A percentile compares a stretch with the other conserved stretches of the same genome.
These are phyloP conservation scores for Fagopyrum esculentum DNA, from an alignment of 148 eudicot species.

Conservation along the genomic window DNA sequence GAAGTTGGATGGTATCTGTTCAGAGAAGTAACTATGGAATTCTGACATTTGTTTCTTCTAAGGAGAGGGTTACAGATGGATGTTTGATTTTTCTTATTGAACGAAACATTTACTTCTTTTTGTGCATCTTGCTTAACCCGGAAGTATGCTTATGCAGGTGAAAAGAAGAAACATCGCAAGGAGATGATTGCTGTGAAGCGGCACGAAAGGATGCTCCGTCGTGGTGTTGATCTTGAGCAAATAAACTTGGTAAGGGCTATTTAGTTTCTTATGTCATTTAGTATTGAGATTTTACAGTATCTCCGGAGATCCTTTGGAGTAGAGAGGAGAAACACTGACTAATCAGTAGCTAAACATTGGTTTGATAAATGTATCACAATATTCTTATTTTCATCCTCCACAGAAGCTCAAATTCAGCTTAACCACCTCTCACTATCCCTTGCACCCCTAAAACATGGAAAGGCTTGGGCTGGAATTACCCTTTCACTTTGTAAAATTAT, in stretches of 20 bases:
- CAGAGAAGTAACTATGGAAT: neutral
- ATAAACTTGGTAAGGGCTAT: conserved; percentile 62
- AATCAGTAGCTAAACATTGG: neutral
- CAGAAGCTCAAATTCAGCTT: neutral
- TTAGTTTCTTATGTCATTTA: neutral
- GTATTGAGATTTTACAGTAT: neutral
- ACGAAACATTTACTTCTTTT: neutral
- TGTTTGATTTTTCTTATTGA: neutral
- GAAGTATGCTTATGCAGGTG: conserved; percentile 41
- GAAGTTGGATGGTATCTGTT: neutral
- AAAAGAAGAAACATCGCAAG: conserved; percentile 82
- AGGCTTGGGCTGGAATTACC: neutral
- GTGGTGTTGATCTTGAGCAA: conserved; percentile 86
- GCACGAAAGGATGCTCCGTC: conserved; percentile 68
- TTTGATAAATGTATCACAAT: neutral
- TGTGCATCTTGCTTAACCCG: neutral
- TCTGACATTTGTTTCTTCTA: neutral
- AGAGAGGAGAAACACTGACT: neutral
- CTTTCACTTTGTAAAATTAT: neutral
- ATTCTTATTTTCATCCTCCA: neutral
- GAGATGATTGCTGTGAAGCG: conserved; percentile 75
- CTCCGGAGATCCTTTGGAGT: neutral
- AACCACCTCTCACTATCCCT: neutral
- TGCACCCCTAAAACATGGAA: neutral
- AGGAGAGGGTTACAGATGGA: neutral